Evolutionary conservation across 495 filamentous ascomycete genomes (phyloP), one percentile per base, ranked within the genome.

Genomic region (Xylaria longipes): DNA sequence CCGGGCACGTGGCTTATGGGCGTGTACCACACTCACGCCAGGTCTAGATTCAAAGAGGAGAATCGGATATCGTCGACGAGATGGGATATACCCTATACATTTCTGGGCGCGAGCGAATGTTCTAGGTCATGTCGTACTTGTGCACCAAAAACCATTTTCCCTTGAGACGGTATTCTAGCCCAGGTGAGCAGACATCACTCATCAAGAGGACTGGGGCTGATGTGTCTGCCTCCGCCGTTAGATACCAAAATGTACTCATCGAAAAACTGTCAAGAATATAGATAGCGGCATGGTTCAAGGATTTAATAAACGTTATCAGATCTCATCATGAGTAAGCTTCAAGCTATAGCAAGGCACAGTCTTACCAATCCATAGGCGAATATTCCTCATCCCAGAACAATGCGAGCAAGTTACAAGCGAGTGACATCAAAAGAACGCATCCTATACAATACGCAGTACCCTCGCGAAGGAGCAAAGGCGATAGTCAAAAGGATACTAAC

Each of bases 331-430:
- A 17, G 60, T 43, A 64, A 64, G 39, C 39, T 31, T 39, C 22
- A 56, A 41, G 8, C 33, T 9, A 56, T 33, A 45, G 33, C 39
- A 45, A 45, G 50, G 50, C 17, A 68, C 17, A 45, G 31, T 33
- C 20, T 37, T 5, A 29, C 31, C 17, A 57, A 8, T 7, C 37
- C 52, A 12, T 63, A 43, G 17, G 35, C 50, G 9, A 20, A 14
- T 46, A 8, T 22, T 39, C 57, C 31, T 22, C 57, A n/a, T 43
- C 48, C 46, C n/a, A 43, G 25, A 35, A 31, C 12, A 52, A 37
- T 37, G 48, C 43, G 46, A 39, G 17, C 22, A 50, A 41, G 56
- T 63, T 5, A 63, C 68, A 70, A 70, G 45, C n/a, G 39, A 70
- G 68, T 62, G 57, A 62, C 68, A 20, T 61, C 67, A 12, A 15